Conservation (phyloP, 106 monocot genomes). For the Dendrobium catenatum region DNA sequence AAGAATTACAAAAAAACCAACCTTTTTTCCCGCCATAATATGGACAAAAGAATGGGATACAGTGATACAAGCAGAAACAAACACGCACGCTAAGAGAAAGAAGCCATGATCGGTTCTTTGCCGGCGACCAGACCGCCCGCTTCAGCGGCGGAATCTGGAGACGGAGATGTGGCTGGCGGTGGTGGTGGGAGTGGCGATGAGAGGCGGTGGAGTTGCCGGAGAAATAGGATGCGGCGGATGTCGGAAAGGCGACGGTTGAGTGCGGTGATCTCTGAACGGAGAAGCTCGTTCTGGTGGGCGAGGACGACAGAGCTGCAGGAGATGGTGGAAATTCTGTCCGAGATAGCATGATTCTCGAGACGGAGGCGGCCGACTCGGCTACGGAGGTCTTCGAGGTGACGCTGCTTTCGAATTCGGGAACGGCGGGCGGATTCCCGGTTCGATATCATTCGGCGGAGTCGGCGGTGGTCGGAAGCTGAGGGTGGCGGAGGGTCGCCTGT, state of each 20-base stretch:
- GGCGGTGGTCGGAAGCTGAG: conserved; percentile 15
- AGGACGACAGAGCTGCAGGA: conserved; percentile 3
- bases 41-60: too few species aligned
- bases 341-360: conserved; percentile 9
- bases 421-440: conserved; percentile 50
- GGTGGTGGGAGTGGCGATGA: conserved; percentile 1
- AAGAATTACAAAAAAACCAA: background rate
- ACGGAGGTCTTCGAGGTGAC: conserved; percentile 30
- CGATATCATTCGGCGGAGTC: conserved; percentile 35
- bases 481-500: background rate
- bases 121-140: conserved; percentile 4
- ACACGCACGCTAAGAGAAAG: background rate
- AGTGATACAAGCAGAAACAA: background rate
- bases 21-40: background rate
- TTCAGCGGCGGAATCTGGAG: background rate
- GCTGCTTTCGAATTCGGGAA: conserved; percentile 45
- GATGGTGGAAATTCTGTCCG: background rate
- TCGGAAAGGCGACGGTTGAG: conserved; percentile 24
- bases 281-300: conserved; percentile 18
- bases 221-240: conserved; percentile 18
- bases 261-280: conserved; percentile 15
- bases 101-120: conserved; percentile 12
- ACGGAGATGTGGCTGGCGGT: background rate
- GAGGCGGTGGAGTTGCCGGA: conserved; percentile 19
- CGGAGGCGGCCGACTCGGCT: conserved; percentile 3